Base-by-base conservation (phyloP, 2,329 filamentous ascomycete species). In the Arthroderma uncinatum region DNA sequence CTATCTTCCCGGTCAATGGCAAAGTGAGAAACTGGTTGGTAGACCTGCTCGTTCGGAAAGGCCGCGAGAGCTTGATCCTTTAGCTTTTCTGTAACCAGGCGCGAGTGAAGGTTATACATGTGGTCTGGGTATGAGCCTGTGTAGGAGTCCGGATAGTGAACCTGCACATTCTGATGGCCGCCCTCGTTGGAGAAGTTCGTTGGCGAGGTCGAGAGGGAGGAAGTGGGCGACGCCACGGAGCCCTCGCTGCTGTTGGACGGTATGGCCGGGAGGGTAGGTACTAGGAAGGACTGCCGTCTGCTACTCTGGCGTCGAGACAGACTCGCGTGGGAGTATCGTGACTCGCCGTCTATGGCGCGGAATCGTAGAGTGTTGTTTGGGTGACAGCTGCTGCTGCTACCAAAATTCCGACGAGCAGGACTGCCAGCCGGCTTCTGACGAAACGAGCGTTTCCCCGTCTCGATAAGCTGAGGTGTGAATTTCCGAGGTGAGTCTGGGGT, bases 391-490 rank as follows among this genome's bases (percentile, higher is more conserved):
- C 9, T 53, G 33, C 8, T 39, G 33, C 25, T 34, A 33, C 50
- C 50, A 19, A 10, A 34, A 21, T 36, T 53, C 34, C 23, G 30
- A n/a, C 34, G 50, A 4, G 28, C 50, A 28, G 50, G 28, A 28
- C 30, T 34, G 8, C 28, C 28, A 14, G 78, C 78, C 0, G 78
- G 85, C 19, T 83, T 83, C 14, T 80, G 80, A 65, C 83, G 83
- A 61, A 86, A 82, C 34, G 83, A 83, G 55, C 89, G 79, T 64
- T 83, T 82, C 2, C 86, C 86, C 2, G 87, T 91, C 70, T 92
- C 89, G 60, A 95, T 84, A 57, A 95, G 76, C 65, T 92, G 85
- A 10, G 89, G 89, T 30, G 84, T 80, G 69, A 94, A 95, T 42
- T 77, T 74, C 2, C 63, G 60, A 7, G 53, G 48, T 21, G 25